Base-by-base conservation (phyloP, 441 rosid species). In the Pelargonium fulgidum region DNA sequence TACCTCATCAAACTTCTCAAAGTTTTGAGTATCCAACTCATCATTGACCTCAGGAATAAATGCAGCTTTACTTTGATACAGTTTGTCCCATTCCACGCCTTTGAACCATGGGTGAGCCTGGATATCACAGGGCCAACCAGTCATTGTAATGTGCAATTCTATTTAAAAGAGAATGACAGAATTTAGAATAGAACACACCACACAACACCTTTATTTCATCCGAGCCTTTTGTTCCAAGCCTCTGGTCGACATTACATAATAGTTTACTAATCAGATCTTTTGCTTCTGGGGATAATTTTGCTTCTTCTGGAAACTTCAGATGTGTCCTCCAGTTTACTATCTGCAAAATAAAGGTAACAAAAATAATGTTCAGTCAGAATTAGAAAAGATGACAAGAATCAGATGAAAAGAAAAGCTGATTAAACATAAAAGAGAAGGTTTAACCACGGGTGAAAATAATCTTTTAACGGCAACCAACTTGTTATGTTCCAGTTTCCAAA, bases 1-100 rank as follows among this genome's bases (percentile, higher is more conserved):
- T 56, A 86, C 90, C 87, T 86, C 90, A 1, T 86, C 90, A 81
- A 81, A 86, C 76, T 82, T 84, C 72, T 82, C 85, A 68, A 85
- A 85, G 84, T 85, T 85, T 54, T 78, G 89, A 20, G 87, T 84
- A 69, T 86, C 90, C 33, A 85, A 80, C 59, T 80, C 86, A 72
- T 76, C 79, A 65, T 82, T 81, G 75, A 86, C 85, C 82, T 86
- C 68, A 4, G 86, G 90, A 74, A 79, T 76, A 75, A 82, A 82
- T 14, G 86, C 86, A 75, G 90, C 90, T 62, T 82, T 74, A 68
- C 77, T 79, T 68, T 78, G 86, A 14, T 82, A 86, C 45, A 86
- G 70, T 54, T 72, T 77, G 47, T 81, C 83, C 87, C 90, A 86
- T 39, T 86, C 76, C 12, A 82, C 72, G 59, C 78, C 85, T 67